Conservation (phyloP, 352 stramenopile species). For the Phytophthora quininea region DNA sequence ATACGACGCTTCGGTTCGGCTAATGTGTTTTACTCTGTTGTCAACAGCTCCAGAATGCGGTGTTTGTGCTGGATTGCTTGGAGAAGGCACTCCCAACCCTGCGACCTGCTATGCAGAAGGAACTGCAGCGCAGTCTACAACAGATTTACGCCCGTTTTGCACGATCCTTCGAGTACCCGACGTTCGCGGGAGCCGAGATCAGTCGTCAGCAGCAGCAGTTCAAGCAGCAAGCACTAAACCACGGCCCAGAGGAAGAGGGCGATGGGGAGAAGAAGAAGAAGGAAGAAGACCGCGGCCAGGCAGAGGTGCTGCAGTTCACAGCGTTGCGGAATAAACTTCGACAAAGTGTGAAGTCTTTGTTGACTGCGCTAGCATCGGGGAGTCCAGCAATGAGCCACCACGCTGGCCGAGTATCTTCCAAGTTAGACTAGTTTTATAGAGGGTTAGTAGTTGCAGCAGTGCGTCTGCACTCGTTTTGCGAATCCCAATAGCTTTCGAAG, state of each 20-base stretch:
- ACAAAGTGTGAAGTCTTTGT: slow-evolving; percentile 41
- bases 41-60: slow-evolving; percentile 38
- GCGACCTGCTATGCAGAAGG: slow-evolving; percentile 21
- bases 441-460: background rate
- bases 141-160: slow-evolving; percentile 37
- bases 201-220: slow-evolving; percentile 27
- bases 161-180: slow-evolving; percentile 41
- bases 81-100: slow-evolving; percentile 29
- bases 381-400: slow-evolving; percentile 1
- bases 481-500: background rate
- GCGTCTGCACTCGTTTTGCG: no score
- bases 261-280: slow-evolving; percentile 26
- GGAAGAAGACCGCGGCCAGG: slow-evolving; percentile 35
- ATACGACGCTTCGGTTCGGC: background rate
- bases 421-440: slow-evolving; percentile 36
- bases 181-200: slow-evolving; percentile 14
- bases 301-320: slow-evolving; percentile 43
- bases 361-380: slow-evolving; percentile 27
- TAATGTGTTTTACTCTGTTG: slow-evolving; percentile 5
- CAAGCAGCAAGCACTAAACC: slow-evolving; percentile 7
- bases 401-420: slow-evolving; percentile 27
- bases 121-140: slow-evolving; percentile 38
- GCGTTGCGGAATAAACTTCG: slow-evolving; percentile 47
- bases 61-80: slow-evolving; percentile 47
- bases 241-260: slow-evolving; percentile 1